Evolutionary conservation across 441 rosid species (phyloP).

Genomic region (Arabidopsis lyrata): DNA sequence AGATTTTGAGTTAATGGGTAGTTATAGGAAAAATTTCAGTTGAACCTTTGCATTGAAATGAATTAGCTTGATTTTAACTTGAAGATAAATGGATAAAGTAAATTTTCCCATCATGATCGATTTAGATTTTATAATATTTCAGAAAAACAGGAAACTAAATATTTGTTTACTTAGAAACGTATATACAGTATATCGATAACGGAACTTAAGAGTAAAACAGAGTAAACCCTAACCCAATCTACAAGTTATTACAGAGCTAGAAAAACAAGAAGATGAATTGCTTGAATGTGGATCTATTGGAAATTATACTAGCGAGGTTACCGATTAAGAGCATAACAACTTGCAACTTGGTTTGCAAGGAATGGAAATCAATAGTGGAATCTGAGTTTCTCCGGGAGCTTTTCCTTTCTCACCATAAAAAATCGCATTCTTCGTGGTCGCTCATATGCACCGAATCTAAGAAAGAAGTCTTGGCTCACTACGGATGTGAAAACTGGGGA

Average conservation of each 20-base stretch:
- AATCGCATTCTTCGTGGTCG: neutral
- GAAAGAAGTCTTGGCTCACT: neutral
- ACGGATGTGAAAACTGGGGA: constrained; percentile 1
- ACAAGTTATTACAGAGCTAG: neutral
- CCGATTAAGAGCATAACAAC: neutral
- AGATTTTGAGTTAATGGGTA: constrained; percentile 20
- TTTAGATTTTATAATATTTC: too few relatives aligned
- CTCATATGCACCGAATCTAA: neutral
- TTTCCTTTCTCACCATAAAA: neutral
- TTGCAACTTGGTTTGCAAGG: neutral
- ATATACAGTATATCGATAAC: too few relatives aligned
- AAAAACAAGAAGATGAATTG: neutral
- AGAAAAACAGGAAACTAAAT: too few relatives aligned
- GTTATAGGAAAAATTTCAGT: neutral
- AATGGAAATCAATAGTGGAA: neutral
- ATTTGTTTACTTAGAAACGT: too few relatives aligned
- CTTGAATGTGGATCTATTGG: neutral
- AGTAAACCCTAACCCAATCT: neutral
- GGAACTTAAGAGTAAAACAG: neutral
- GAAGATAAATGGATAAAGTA: too few relatives aligned
- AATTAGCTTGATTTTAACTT: neutral
- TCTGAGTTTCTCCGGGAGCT: neutral
- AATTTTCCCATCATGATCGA: too few relatives aligned
- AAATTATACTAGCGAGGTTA: neutral
- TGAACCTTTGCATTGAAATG: neutral